Evolutionary conservation across 2,329 filamentous ascomycete genomes (phyloP).

Genomic region (Hypoxylon sp.): DNA sequence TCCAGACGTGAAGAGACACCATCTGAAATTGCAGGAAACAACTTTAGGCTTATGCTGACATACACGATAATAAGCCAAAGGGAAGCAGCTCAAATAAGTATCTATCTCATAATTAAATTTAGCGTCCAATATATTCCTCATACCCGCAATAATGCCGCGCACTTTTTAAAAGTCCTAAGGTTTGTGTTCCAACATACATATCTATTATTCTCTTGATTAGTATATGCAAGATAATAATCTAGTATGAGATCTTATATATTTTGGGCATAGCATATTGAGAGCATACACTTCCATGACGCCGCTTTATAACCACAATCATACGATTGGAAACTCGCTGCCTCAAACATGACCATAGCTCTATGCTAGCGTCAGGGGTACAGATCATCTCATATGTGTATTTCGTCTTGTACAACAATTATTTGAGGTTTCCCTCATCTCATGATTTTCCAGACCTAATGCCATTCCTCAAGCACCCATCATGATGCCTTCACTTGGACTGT

Average conservation of each 20-base stretch:
- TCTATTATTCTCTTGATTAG: not conserved
- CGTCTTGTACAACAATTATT: too few species aligned
- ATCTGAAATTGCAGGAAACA: not conserved
- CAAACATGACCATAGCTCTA: too few species aligned
- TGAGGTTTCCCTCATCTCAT: too few species aligned
- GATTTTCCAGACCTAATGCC: too few species aligned
- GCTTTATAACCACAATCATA: not conserved
- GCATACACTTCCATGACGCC: too few species aligned
- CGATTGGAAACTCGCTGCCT: too few species aligned
- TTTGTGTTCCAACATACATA: not conserved
- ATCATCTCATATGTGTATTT: too few species aligned
- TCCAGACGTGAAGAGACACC: not conserved
- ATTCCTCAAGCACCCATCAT: too few species aligned
- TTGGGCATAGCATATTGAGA: not conserved
- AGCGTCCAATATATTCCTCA: not conserved
- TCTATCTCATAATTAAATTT: constrained; percentile 1
- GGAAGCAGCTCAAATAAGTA: constrained; percentile 3
- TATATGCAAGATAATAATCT: not conserved
- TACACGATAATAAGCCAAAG: not conserved
- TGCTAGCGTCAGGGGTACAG: too few species aligned
- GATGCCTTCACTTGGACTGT: too few species aligned
- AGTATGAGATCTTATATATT: not conserved
- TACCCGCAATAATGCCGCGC: not conserved
- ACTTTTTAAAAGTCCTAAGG: not conserved
- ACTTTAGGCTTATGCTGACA: not conserved